These are phyloP conservation scores for Coprinopsis marcescibilis DNA, from an alignment of 768 basidiomycete species.

Conservation along the genomic window DNA sequence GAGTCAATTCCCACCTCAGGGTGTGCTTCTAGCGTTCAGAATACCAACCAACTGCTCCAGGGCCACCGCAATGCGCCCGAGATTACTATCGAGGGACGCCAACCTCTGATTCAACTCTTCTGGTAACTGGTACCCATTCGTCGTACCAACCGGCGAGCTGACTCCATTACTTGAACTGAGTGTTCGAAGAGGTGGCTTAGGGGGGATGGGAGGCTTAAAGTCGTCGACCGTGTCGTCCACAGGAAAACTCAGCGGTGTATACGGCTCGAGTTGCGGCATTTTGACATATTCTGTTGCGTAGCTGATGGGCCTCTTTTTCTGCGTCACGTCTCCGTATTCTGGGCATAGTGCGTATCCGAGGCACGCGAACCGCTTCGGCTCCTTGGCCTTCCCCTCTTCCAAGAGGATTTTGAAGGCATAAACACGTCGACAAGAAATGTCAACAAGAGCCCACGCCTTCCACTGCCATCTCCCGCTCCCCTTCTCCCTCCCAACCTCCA, in stretches of 20 bases:
- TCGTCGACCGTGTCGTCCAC: slow-evolving; percentile 31
- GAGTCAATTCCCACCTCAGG: no score
- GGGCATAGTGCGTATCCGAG: slow-evolving; percentile 34
- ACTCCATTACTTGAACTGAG: not conserved
- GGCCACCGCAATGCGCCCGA: slow-evolving; percentile 31
- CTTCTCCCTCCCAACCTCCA: slow-evolving; percentile 25
- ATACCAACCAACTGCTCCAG: slow-evolving; percentile 28
- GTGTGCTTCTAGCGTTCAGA: slow-evolving; percentile 4
- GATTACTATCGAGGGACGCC: slow-evolving; percentile 28
- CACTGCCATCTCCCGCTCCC: slow-evolving; percentile 29
- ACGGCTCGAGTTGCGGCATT: slow-evolving; percentile 23
- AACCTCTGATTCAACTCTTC: slow-evolving; percentile 24
- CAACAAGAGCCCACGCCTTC: slow-evolving; percentile 33
- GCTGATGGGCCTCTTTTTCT: slow-evolving; percentile 24
- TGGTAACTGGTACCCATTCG: slow-evolving; percentile 15
- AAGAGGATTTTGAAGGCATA: slow-evolving; percentile 36
- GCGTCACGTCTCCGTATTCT: slow-evolving; percentile 25
- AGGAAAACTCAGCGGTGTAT: slow-evolving; percentile 13
- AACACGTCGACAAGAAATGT: slow-evolving; percentile 32
- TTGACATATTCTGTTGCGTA: slow-evolving; percentile 29
- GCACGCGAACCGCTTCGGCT: slow-evolving; percentile 24
- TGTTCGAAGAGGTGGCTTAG: slow-evolving; percentile 19
- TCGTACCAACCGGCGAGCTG: slow-evolving; percentile 2
- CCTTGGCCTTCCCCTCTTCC: slow-evolving; percentile 21
- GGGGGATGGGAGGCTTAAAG: slow-evolving; percentile 25